Evolutionary conservation across 164 flowering plant genomes (phyloP).

Genomic region (Berberis thunbergii): DNA sequence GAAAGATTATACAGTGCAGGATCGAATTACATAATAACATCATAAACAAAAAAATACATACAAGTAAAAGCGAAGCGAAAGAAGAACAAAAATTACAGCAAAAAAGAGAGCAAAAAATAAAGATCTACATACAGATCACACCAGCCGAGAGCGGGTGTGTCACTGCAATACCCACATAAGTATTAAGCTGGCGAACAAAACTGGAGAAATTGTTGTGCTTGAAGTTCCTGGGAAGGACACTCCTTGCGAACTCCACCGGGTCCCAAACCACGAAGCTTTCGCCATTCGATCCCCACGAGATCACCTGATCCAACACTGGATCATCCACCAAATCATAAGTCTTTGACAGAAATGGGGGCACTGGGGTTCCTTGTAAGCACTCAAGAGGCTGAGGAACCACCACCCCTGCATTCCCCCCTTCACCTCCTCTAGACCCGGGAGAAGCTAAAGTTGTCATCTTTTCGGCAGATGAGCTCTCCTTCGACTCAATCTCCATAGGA

Average conservation of each 20-base stretch:
- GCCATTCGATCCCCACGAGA: constrained; percentile 64
- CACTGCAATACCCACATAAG: constrained; percentile 79
- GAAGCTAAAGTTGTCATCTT: no score
- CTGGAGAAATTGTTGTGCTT: constrained; percentile 98
- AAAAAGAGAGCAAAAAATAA: background rate
- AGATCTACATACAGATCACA: constrained; percentile 26
- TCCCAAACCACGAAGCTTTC: constrained; percentile 90
- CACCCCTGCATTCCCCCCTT: constrained; percentile 4
- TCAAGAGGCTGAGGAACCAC: constrained; percentile 56
- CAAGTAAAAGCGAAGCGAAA: constrained; percentile 8
- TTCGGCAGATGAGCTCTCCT: background rate
- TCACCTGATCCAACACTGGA: constrained; percentile 36
- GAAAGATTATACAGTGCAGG: background rate
- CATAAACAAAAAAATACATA: background rate
- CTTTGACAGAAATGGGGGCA: constrained; percentile 76
- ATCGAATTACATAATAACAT: constrained; percentile 13
- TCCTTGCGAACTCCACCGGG: constrained; percentile 53
- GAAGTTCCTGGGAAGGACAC: constrained; percentile 68
- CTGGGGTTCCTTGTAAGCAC: constrained; percentile 33
- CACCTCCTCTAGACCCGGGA: background rate
- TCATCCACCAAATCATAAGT: constrained; percentile 78
- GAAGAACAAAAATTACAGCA: background rate
- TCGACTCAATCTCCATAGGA: background rate
- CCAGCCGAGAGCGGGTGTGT: constrained; percentile 32
- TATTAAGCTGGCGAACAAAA: constrained; percentile 90